Base-by-base conservation (phyloP, 2,329 filamentous ascomycete genomes). In the Pseudodiploospora longispora region DNA sequence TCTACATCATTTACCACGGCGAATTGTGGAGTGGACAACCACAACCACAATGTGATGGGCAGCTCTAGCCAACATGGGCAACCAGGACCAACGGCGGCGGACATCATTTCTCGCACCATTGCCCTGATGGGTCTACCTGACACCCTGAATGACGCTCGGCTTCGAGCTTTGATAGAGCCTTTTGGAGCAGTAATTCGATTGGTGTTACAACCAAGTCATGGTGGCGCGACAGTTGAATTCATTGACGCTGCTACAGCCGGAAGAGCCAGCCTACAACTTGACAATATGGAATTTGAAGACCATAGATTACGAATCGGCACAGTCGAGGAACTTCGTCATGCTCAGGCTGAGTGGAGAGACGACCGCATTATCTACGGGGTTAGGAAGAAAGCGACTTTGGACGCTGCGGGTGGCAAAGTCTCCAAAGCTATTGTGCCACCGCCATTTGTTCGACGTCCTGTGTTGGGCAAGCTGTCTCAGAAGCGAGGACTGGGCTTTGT, bases 191-290 rank as follows among this genome's bases (percentile, higher is more conserved):
- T 96, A 27, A 72, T 82, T 50, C 91, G 90, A 61, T 73, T 97
- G 4, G 74, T 85, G 9, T 72, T 96, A 8, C 82, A 88, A 38
- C 87, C 89, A 1, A 79, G 88, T 47, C 86, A 95, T 50, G 82
- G 83, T 46, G 90, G 89, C 9, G 93, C 90, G 5, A 84, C 91
- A 43, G 75, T 97, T 33, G 93, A 97, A 59, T 96, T 86, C 56
- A 69, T 69, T 3, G 80, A 87, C 41, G 73, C 83, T 2, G 72
- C 80, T 3, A 75, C 81, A 32, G 85, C 85, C 0, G 90, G 90
- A 28, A 85, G 78, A 57, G 85, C 85, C 1, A 71, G 78, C n/a
- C 59, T 85, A 6, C 70, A 69, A 28, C 65, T 85, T 3, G 71
- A 79, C 36, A 76, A 76, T 5, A 57, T 70, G 41, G 72, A 78